Evolutionary conservation across 2,329 filamentous ascomycete species (phyloP).

Genomic region (Fusarium domesticum): DNA sequence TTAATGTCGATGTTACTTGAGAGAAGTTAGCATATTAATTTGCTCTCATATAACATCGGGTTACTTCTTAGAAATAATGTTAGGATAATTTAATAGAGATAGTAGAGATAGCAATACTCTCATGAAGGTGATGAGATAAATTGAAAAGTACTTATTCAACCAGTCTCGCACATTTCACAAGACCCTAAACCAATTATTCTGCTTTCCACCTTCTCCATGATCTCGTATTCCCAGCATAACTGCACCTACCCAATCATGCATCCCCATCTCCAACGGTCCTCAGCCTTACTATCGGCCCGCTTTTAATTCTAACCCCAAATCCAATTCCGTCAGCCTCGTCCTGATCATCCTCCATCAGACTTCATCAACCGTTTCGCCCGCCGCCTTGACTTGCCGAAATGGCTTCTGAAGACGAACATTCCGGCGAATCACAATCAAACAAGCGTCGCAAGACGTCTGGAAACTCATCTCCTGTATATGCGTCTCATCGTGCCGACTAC

Average conservation of each 20-base stretch:
- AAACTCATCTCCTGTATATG: slow-evolving; percentile 29
- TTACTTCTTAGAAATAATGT: too few species aligned
- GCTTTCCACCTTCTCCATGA: too few species aligned
- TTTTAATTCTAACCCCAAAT: neutral
- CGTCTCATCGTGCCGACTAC: slow-evolving; percentile 17
- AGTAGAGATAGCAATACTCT: too few species aligned
- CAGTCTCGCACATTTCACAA: too few species aligned
- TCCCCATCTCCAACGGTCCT: neutral
- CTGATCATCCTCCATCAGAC: slow-evolving; percentile 12
- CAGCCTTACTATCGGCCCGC: slow-evolving; percentile 14
- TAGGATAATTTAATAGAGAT: too few species aligned
- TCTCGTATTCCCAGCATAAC: neutral
- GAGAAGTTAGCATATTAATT: too few species aligned
- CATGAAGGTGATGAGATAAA: too few species aligned
- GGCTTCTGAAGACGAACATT: slow-evolving; percentile 29
- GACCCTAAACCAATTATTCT: too few species aligned
- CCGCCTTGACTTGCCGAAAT: slow-evolving; percentile 19
- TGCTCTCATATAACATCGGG: too few species aligned
- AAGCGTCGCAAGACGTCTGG: slow-evolving; percentile 36
- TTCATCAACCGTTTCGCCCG: slow-evolving; percentile 12
- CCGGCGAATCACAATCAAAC: slow-evolving; percentile 25
- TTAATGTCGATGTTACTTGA: too few species aligned
- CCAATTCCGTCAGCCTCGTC: slow-evolving; percentile 21
- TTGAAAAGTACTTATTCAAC: too few species aligned
- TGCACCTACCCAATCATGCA: neutral